A percentile compares a stretch with the other conserved stretches of the same genome.
Evolutionary conservation across 306 rosid species (phyloP).

Genomic region (Cyclanthera cordifolia): DNA sequence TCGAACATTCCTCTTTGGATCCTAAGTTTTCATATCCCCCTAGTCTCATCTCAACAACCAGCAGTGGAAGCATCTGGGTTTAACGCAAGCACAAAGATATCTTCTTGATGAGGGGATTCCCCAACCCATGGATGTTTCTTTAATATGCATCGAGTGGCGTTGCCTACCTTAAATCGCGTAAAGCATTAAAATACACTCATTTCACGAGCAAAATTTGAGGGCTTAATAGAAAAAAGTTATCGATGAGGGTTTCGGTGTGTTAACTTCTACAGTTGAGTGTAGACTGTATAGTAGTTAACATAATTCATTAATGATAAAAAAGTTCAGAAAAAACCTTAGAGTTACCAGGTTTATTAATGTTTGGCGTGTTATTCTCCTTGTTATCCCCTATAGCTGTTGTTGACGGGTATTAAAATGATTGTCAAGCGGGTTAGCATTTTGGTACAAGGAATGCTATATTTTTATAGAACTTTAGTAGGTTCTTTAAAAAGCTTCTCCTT

Average conservation of each 20-base stretch:
- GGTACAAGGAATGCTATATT: neutral
- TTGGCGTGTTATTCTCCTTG: neutral
- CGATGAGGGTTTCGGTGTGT: neutral
- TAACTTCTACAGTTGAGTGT: neutral
- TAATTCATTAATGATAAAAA: neutral
- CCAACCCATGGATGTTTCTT: too few relatives aligned
- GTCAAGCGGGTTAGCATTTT: neutral
- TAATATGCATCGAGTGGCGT: too few relatives aligned
- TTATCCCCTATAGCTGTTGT: neutral
- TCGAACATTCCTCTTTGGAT: neutral
- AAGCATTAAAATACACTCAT: too few relatives aligned
- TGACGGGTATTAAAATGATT: neutral
- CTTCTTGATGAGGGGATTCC: too few relatives aligned
- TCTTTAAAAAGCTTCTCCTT: neutral
- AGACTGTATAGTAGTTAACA: neutral
- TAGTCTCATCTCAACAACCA: too few relatives aligned
- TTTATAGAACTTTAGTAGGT: neutral
- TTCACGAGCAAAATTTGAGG: neutral
- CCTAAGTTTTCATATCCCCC: too few relatives aligned
- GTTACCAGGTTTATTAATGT: neutral
- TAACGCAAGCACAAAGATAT: too few relatives aligned
- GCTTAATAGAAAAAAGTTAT: neutral
- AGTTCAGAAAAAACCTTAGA: neutral
- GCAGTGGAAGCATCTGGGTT: too few relatives aligned
- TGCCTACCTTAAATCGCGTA: too few relatives aligned